Percentiles rank a stretch among this genome's conserved stretches.
Evolutionary conservation across 176 grass and related monocot genomes (phyloP).

Genomic region (Hsuehochloa calcarea): DNA sequence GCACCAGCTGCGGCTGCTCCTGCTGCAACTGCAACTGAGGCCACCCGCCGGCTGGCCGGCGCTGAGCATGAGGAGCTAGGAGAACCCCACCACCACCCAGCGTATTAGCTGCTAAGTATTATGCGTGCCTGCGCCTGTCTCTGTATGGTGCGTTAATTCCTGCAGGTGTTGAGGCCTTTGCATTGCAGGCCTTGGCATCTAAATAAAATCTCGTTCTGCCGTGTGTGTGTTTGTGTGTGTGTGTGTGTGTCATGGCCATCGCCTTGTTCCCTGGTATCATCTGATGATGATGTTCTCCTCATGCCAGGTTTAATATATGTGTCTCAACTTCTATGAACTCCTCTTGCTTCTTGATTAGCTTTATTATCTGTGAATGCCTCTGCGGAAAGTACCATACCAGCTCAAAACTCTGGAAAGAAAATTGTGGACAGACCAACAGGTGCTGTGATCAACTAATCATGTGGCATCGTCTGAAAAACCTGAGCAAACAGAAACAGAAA

Average conservation of each 20-base stretch:
- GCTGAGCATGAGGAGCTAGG: slow-evolving; percentile 8
- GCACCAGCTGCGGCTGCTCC: slow-evolving; percentile 62
- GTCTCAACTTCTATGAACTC: background rate
- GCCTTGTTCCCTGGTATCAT: background rate
- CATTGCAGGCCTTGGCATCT: background rate
- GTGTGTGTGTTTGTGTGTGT: background rate
- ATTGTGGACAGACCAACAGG: background rate
- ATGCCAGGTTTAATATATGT: slow-evolving; percentile 34
- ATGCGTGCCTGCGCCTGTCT: background rate
- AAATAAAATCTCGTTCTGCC: slow-evolving; percentile 35
- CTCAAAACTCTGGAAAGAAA: background rate
- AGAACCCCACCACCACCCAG: background rate
- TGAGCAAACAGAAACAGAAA: background rate
- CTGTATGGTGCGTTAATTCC: background rate
- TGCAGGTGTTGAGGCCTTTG: background rate
- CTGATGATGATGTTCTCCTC: slow-evolving; percentile 3
- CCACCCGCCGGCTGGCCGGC: background rate
- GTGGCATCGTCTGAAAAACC: background rate
- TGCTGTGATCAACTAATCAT: background rate
- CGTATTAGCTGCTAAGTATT: slow-evolving; percentile 13
- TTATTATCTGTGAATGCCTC: background rate
- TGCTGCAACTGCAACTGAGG: slow-evolving; percentile 72
- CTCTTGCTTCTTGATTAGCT: background rate
- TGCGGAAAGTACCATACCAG: background rate
- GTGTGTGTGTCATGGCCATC: background rate